Base-by-base conservation (phyloP, 2,329 filamentous ascomycete genomes). In the Aspergillus sp. region DNA sequence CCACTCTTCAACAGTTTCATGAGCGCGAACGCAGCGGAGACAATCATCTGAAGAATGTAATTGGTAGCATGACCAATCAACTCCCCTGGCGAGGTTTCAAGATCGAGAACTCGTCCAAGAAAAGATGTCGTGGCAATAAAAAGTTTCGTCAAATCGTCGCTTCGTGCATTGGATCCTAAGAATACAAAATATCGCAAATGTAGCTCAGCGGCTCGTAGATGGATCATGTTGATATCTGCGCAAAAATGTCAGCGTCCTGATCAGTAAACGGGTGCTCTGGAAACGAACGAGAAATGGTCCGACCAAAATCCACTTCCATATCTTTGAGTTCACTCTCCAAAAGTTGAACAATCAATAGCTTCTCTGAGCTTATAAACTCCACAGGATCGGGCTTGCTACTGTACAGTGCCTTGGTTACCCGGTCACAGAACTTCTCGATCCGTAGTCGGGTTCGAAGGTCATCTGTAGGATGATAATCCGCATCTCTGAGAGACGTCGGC, bases 41-140 rank as follows among this genome's bases (percentile, higher is more conserved):
- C 72, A 43, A 82, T 77, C 73, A 83, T 82, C 57, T 83, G 80
- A 56, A 82, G 75, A 47, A 85, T 79, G 58, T 83, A 82, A 52
- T 77, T 81, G 45, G 69, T 75, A 6, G 75, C 74, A 48, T 80
- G 73, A 47, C 72, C 70, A 9, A 79, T 69, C 28, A 75, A 62
- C 41, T 73, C 69, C 2, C 74, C 69, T 4, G 69, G 66, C 3
- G 64, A 68, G 7, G 63, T 68, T 52, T 66, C 70, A 7, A 72
- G 59, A 38, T 69, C 67, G 5, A 73, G 57, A n/a, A 72, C 70
- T 26, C 66, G 59, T 10, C 71, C 68, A 5, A 73, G 63, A 48
- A 73, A 73, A 12, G 68, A 67, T 2, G 67, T 73, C 1, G 71
- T 73, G 12, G 71, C 68, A 43, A 70, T 59, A 41, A 69, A 65